phyloP scores from a whole-genome alignment of 805 yeast species.

The Saccharomycopsis oosterbeekiorum region DNA sequence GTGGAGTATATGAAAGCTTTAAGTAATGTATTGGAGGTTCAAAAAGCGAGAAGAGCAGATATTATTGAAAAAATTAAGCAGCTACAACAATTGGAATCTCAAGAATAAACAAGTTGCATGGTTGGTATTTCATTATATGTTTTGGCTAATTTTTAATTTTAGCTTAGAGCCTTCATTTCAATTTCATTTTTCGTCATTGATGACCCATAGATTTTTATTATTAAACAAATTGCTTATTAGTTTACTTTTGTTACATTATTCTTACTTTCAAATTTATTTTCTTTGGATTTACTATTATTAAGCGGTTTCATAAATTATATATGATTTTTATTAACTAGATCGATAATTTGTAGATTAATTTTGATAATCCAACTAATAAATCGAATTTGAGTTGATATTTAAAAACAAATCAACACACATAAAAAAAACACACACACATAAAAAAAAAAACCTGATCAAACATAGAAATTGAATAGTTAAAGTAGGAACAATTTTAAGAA shows the following conservation, averaged over 20 bases:
- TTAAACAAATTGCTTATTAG: not conserved
- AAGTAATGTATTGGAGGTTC: conserved; percentile 48
- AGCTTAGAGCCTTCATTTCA: not conserved
- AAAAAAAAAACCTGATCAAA: too few species aligned
- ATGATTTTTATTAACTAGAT: too few species aligned
- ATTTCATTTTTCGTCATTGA: not conserved
- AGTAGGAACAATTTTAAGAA: too few species aligned
- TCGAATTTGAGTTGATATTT: too few species aligned
- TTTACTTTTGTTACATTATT: not conserved
- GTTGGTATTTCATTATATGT: not conserved
- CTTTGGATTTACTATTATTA: not conserved
- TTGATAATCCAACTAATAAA: too few species aligned
- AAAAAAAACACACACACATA: too few species aligned
- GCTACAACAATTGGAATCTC: conserved; percentile 16
- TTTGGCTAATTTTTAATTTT: too few species aligned
- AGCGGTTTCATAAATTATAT: too few species aligned
- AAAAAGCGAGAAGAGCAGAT: conserved; percentile 37
- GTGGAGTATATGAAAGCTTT: conserved; percentile 72
- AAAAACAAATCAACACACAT: too few species aligned
- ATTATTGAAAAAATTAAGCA: conserved; percentile 32
- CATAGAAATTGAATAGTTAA: not conserved
- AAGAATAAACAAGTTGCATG: not conserved
- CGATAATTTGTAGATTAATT: too few species aligned
- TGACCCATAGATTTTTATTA: not conserved
- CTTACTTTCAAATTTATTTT: not conserved